A percentile compares a stretch with the other conserved stretches of the same genome.
phyloP scores from a whole-genome alignment of 768 basidiomycete species.

The Kwoniella sp. region DNA sequence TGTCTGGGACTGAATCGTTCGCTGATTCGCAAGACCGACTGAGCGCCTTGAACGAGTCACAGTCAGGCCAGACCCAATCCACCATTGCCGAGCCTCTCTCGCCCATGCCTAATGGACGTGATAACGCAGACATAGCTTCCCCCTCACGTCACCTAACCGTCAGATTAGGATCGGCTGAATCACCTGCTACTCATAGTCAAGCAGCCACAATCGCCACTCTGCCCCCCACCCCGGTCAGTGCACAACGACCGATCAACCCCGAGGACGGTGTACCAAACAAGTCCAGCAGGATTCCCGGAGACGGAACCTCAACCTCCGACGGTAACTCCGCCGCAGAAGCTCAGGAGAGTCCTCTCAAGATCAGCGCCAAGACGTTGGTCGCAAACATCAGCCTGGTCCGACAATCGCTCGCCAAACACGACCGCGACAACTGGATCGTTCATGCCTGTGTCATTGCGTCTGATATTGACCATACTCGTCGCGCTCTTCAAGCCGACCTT shows the following conservation, averaged over 20 bases:
- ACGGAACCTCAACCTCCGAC: neutral
- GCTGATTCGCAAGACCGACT: too few species aligned
- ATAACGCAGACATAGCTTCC: too few species aligned
- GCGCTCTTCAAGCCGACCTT: conserved; percentile 33
- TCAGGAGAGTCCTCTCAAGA: conserved; percentile 33
- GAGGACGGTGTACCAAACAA: too few species aligned
- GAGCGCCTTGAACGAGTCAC: too few species aligned
- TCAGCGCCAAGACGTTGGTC: conserved; percentile 25
- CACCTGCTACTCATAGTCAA: too few species aligned
- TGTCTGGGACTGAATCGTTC: too few species aligned
- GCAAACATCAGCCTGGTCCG: conserved; percentile 23
- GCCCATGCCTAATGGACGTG: too few species aligned
- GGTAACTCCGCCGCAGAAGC: conserved; percentile 39
- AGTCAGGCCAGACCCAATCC: too few species aligned
- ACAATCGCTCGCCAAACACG: conserved; percentile 26
- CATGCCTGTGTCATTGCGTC: conserved; percentile 38
- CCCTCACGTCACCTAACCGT: too few species aligned
- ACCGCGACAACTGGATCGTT: conserved; percentile 39
- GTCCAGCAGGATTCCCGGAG: neutral
- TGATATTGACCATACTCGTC: conserved; percentile 36
- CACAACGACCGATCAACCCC: conserved; percentile 6
- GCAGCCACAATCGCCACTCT: too few species aligned
- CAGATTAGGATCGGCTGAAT: too few species aligned
- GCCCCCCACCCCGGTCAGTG: conserved; percentile 26
- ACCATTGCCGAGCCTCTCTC: too few species aligned